Percentiles rank a stretch among this genome's conserved stretches.
These are phyloP conservation scores for Helianthus tuberosus DNA, from an alignment of 129 eudicot species.

Conservation along the genomic window DNA sequence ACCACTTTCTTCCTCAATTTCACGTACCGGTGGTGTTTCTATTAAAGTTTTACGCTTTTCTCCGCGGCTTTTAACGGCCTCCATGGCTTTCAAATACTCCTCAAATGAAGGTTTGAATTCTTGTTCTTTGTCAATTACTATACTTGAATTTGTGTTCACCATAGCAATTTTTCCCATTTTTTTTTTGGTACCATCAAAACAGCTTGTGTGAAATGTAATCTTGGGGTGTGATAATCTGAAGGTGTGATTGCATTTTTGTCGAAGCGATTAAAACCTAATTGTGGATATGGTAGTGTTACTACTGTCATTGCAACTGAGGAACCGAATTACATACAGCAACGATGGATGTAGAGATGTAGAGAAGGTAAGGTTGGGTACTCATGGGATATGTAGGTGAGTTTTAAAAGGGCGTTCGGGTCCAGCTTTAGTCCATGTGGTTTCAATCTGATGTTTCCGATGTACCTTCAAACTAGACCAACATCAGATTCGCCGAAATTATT, in stretches of 20 bases:
- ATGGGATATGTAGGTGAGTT: too few relatives aligned
- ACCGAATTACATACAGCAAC: neutral
- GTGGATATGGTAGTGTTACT: conserved; percentile 34
- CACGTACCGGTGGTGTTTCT: conserved; percentile 1
- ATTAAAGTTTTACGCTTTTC: conserved; percentile 36
- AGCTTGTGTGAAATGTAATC: conserved; percentile 27
- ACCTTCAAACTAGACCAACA: too few relatives aligned
- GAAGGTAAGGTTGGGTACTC: conserved; percentile 2
- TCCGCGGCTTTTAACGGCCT: conserved; percentile 57
- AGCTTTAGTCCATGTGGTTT: too few relatives aligned
- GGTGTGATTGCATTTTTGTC: conserved; percentile 25
- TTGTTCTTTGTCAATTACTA: conserved; percentile 52
- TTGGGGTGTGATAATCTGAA: conserved; percentile 25
- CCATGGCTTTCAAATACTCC: conserved; percentile 87
- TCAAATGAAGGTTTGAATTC: conserved; percentile 85
- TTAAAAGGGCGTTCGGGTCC: too few relatives aligned
- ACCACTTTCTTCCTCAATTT: conserved; percentile 25
- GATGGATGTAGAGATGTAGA: neutral
- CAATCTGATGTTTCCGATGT: too few relatives aligned
- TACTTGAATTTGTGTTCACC: conserved; percentile 24
- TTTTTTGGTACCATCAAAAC: conserved; percentile 11
- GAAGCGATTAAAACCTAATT: conserved; percentile 26
- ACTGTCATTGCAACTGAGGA: conserved; percentile 33
- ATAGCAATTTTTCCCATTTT: conserved; percentile 30
- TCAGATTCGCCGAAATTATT: too few relatives aligned